Conservation (phyloP, 2,329 filamentous ascomycete genomes). For the Monilinia fructigena region DNA sequence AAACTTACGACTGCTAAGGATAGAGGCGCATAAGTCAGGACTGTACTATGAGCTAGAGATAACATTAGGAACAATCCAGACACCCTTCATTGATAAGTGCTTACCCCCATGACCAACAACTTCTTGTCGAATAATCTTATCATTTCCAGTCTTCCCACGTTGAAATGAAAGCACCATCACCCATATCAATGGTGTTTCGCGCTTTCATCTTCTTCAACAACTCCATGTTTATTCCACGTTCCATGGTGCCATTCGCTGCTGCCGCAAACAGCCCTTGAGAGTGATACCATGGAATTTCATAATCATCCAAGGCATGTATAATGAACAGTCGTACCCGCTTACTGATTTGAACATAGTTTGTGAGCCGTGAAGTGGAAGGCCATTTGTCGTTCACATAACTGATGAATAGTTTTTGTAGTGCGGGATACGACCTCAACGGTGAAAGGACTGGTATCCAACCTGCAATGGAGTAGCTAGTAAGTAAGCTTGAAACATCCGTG, state of each 20-base stretch:
- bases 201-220: conserved; percentile 38
- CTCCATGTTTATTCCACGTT: conserved; percentile 37
- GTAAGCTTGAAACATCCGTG: conserved; percentile 67
- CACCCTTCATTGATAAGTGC: conserved; percentile 28
- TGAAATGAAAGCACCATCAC: conserved; percentile 39
- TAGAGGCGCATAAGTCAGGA: conserved; percentile 65
- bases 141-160: conserved; percentile 37
- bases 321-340: conserved; percentile 64
- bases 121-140: conserved; percentile 40
- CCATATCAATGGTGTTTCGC: conserved; percentile 37
- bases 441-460: conserved; percentile 77
- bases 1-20: conserved; percentile 53
- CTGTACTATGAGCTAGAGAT: conserved; percentile 62
- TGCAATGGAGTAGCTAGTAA: conserved; percentile 73
- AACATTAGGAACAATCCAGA: conserved; percentile 9
- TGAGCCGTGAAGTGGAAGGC: conserved; percentile 68
- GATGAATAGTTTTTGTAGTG: conserved; percentile 60
- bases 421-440: conserved; percentile 67
- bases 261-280: conserved; percentile 62
- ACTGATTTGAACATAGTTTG: conserved; percentile 53
- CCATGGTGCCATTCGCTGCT: conserved; percentile 53
- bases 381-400: conserved; percentile 74
- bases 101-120: conserved; percentile 40
- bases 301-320: conserved; percentile 78
- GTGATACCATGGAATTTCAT: conserved; percentile 75